Evolutionary conservation across 2,329 filamentous ascomycete species (phyloP), one percentile per base, ranked within the genome.

Genomic region (Uncinocarpus reesii): DNA sequence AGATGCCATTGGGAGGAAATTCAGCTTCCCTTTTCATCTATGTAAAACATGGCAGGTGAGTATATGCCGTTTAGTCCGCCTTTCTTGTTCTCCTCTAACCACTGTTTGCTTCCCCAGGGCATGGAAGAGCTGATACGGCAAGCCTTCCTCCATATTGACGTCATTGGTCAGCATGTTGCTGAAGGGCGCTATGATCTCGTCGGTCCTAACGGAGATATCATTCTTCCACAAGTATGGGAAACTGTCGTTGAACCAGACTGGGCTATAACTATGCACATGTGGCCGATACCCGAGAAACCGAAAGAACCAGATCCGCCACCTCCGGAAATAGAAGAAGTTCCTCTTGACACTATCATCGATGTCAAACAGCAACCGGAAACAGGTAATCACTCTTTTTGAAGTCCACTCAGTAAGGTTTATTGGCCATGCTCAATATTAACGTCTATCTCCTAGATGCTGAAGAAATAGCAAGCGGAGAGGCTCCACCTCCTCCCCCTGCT

Each of bases 61-160:
- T 76, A 50, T 18, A 37, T n/a, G n/a, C n/a, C n/a, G n/a, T n/a
- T n/a, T n/a, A n/a, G n/a, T n/a, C n/a, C n/a, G n/a, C n/a, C 37
- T 34, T 36, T 40, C 32, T 13, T 41, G 11, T n/a, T n/a, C n/a
- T n/a, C n/a, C n/a, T 29, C 18, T 8, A 35, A 15, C 13, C n/a
- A n/a, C 31, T 54, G 28, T 56, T 67, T 55, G 66, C 52, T 53
- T 23, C 6, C 26, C 3, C 50, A 89, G 83, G 84, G 84, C 15
- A 90, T 92, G 84, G 84, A 90, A 63, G 82, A 86, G 40, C 75
- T 92, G 31, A 90, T 92, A 62, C 84, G 84, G 60, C 85, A 90
- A 68, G 86, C 86, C 15, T 92, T 92, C 61, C 63, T 83, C 16
- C 83, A 89, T 56, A 81, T 92, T 42, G 84, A 88, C 42, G 71